These are phyloP conservation scores for Coemansia sp. DNA, from an alignment of 192 early-diverging fungal species.

Conservation along the genomic window DNA sequence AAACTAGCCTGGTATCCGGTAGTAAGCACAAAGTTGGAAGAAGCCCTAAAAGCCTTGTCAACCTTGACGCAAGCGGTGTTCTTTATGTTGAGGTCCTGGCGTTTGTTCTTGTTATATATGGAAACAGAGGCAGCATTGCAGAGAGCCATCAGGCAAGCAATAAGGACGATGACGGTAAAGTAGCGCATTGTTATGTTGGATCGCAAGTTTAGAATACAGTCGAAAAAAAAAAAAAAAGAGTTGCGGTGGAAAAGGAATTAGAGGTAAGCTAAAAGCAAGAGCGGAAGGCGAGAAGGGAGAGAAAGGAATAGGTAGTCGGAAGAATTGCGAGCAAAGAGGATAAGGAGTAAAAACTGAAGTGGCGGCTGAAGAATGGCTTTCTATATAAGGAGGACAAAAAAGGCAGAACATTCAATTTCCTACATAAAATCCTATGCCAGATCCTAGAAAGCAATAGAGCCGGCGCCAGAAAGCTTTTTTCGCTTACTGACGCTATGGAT, in stretches of 20 bases:
- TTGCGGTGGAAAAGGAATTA: not conserved
- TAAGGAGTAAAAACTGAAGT: not conserved
- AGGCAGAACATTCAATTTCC: not conserved
- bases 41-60: not conserved
- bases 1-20: not conserved
- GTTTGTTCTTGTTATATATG: not conserved
- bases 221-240: not conserved
- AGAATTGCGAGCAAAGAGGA: not conserved
- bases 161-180: not conserved
- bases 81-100: no score
- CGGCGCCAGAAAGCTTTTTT: not conserved
- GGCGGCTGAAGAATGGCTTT: not conserved
- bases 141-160: not conserved
- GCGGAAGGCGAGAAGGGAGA: no score
- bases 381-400: not conserved
- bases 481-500: not conserved
- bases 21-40: not conserved
- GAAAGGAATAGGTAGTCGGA: not conserved
- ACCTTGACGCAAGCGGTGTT: conserved; percentile 3
- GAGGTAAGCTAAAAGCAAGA: not conserved
- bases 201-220: not conserved
- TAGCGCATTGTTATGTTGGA: not conserved
- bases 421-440: not conserved
- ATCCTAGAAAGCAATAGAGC: not conserved
- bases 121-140: not conserved